These are phyloP conservation scores for Syzygium aqueum DNA, from an alignment of 345 rosid genomes.

Conservation along the genomic window DNA sequence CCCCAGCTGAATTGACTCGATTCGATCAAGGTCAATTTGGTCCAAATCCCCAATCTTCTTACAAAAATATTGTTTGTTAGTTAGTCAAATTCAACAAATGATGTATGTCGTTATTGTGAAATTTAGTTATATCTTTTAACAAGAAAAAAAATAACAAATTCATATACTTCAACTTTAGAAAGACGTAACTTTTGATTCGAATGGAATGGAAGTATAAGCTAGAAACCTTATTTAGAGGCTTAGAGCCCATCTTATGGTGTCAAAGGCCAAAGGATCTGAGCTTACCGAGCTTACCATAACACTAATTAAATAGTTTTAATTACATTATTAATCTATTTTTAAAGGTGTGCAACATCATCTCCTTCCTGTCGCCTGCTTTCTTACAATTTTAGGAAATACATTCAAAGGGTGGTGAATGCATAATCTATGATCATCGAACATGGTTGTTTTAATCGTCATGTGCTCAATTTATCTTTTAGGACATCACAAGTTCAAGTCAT, in stretches of 20 bases:
- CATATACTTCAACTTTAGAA: background rate
- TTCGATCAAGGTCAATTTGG: background rate
- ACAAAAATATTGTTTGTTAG: background rate
- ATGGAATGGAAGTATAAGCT: background rate
- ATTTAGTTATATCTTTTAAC: background rate
- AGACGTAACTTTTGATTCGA: background rate
- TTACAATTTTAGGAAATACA: background rate
- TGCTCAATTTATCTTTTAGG: background rate
- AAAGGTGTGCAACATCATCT: background rate
- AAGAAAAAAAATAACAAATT: background rate
- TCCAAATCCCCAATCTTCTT: background rate
- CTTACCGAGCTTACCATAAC: background rate
- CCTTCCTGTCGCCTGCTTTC: background rate
- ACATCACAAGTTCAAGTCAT: background rate
- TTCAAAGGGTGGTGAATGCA: background rate
- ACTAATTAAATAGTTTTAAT: too few relatives aligned
- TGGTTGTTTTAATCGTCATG: background rate
- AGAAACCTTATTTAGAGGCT: background rate
- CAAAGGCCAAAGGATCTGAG: background rate
- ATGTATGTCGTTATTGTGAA: background rate
- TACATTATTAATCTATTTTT: background rate
- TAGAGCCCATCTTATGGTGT: background rate
- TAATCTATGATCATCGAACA: background rate
- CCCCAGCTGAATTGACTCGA: background rate
- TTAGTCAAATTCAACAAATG: background rate